These are phyloP conservation scores for Symbiodinium pilosum DNA, from an alignment of 73 alveolate genomes.

Conservation along the genomic window DNA sequence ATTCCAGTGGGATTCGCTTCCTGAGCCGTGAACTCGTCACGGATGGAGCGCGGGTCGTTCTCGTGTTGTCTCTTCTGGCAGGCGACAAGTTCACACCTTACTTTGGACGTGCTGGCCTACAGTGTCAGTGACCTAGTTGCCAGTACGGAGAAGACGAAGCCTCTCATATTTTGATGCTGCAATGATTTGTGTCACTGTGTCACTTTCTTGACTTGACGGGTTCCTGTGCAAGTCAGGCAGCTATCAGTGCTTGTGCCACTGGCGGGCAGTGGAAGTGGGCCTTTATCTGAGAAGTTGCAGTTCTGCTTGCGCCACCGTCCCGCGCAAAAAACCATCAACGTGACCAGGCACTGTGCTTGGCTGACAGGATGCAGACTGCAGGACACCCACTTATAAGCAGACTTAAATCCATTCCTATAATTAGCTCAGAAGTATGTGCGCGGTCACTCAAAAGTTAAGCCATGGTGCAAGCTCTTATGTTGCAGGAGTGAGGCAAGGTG, in stretches of 20 bases:
- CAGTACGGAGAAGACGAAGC: no score
- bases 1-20: no score
- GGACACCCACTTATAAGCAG: not conserved
- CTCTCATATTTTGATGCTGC: not conserved
- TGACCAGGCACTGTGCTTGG: constrained; percentile 19
- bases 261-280: constrained; percentile 46
- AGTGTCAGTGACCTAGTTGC: not conserved
- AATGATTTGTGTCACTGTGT: not conserved
- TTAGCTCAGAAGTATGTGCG: no score
- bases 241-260: constrained; percentile 59
- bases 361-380: not conserved
- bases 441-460: not conserved
- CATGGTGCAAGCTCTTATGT: not conserved
- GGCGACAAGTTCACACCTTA: not conserved
- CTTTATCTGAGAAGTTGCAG: no score
- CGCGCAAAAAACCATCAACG: not conserved
- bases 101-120: constrained; percentile 41
- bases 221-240: not conserved
- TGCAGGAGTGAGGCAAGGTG: not conserved
- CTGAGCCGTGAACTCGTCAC: no score
- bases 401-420: no score
- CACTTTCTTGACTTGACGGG: no score
- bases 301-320: no score
- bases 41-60: no score
- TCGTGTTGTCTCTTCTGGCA: no score